These are phyloP conservation scores for Aspergillus proliferans DNA, from an alignment of 2,329 filamentous ascomycete genomes.

Conservation along the genomic window DNA sequence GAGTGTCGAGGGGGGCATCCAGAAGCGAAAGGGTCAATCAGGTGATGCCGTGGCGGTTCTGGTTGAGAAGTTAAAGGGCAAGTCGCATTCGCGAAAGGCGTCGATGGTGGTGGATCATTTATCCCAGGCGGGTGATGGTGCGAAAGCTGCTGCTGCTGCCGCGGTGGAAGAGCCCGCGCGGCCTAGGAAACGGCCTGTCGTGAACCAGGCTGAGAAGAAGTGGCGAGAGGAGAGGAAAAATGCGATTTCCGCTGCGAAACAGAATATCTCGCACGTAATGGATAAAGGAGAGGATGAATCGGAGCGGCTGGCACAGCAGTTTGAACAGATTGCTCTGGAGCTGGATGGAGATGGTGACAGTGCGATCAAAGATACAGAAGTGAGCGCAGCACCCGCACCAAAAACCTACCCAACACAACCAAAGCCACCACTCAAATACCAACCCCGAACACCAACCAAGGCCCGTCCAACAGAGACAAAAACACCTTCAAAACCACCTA, in stretches of 20 bases:
- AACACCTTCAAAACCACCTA: slow-evolving; percentile 10
- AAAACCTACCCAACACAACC: slow-evolving; percentile 7
- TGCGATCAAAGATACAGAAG: slow-evolving; percentile 4
- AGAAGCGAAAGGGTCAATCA: slow-evolving; percentile 27
- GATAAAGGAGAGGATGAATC: slow-evolving; percentile 38
- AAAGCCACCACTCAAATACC: slow-evolving; percentile 30
- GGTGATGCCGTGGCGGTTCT: slow-evolving; percentile 29
- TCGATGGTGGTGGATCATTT: slow-evolving; percentile 25
- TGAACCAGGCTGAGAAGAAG: slow-evolving; percentile 34
- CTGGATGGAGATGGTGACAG: slow-evolving; percentile 25
- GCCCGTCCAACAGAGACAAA: slow-evolving; percentile 11
- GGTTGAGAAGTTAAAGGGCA: slow-evolving; percentile 33
- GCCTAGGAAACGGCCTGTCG: slow-evolving; percentile 34
- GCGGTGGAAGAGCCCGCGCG: slow-evolving; percentile 6
- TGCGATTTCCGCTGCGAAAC: slow-evolving; percentile 30
- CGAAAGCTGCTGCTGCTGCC: slow-evolving; percentile 9
- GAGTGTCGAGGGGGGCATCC: slow-evolving; percentile 25
- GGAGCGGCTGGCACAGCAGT: slow-evolving; percentile 36
- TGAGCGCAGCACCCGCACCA: slow-evolving; percentile 14
- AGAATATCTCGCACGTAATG: slow-evolving; percentile 26
- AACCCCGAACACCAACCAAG: slow-evolving; percentile 29
- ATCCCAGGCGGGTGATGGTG: slow-evolving; percentile 6
- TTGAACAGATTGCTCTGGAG: slow-evolving; percentile 39
- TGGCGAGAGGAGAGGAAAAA: slow-evolving; percentile 33
- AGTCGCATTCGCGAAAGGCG: slow-evolving; percentile 27